A percentile compares a stretch with the other conserved stretches of the same genome.
These are phyloP conservation scores for Calophaca sinica DNA, from an alignment of 306 rosid species.

Conservation along the genomic window DNA sequence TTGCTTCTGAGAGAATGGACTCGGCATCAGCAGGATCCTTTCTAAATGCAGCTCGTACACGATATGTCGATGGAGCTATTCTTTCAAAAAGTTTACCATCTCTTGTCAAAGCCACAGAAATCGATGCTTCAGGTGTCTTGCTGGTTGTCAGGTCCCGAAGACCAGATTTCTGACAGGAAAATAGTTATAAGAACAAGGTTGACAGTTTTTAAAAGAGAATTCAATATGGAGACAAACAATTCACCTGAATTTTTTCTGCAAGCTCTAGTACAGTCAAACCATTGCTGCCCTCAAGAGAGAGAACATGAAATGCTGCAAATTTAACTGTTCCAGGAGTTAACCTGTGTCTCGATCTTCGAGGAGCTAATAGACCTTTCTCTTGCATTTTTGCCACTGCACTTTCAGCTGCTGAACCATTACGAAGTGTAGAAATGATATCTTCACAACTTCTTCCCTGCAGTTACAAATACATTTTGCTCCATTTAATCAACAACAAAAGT, in stretches of 20 bases:
- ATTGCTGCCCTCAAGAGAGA: conserved; percentile 92
- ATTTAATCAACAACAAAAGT: conserved; percentile 30
- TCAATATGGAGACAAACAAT: conserved; percentile 8
- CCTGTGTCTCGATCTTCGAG: conserved; percentile 93
- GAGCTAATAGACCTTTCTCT: conserved; percentile 91
- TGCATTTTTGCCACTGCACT: conserved; percentile 94
- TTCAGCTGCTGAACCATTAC: conserved; percentile 97
- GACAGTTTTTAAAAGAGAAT: conserved; percentile 15
- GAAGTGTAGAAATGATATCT: conserved; percentile 88
- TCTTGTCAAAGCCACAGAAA: conserved; percentile 98
- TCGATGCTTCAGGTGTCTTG: conserved; percentile 99
- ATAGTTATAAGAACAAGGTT: conserved; percentile 34
- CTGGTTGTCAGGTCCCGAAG: conserved; percentile 98
- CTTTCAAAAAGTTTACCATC: conserved; percentile 98
- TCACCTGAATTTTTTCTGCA: conserved; percentile 98
- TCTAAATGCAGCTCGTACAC: conserved; percentile 88
- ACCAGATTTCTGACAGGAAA: conserved; percentile 82
- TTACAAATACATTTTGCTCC: conserved; percentile 35
- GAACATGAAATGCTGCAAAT: conserved; percentile 98
- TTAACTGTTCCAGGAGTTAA: conserved; percentile 99
- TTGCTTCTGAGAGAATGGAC: conserved; percentile 84
- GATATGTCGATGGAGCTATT: conserved; percentile 98
- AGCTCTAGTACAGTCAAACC: conserved; percentile 93
- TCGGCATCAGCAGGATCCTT: conserved; percentile 95
- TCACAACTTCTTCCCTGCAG: conserved; percentile 76